Evolutionary conservation across 768 basidiomycete genomes (phyloP), one percentile per base, ranked within the genome.

Genomic region (Collybiopsis confluens): DNA sequence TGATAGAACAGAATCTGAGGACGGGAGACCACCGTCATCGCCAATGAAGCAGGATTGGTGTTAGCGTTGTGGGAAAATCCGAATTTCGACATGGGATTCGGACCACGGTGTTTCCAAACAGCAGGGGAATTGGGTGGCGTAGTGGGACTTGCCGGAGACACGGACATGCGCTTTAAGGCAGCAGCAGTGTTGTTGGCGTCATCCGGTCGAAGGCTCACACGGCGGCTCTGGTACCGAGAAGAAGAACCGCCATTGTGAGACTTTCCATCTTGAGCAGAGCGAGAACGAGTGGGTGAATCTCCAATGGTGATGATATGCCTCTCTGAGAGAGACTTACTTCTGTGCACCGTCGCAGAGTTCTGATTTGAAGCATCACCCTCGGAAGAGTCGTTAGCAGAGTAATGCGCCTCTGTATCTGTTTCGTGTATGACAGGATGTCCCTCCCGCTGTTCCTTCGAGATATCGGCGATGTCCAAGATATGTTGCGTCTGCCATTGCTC

Each of bases 1-100:
- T 86, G 75, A 59, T 88, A 87, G 63, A 88, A 88, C 2, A 82
- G 64, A 53, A 87, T 73, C 4, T 71, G 72, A 6, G 65, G 62
- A 8, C 69, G 67, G 20, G 52, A 20, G n/a, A 21, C 18, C 16
- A 37, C 35, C 11, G 47, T 35, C 20, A 48, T 24, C 15, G 21
- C 47, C 47, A 48, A 36, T 11, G 47, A 35, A n/a, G 18, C 35
- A 11, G 45, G 45, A 27, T 33, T 47, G 24, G 28, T 23, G 33
- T 13, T 7, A 3, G 47, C 18, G 15, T 48, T 35, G 11, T 30
- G 35, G 5, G 35, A 13, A 15, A 48, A 9, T 23, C 35, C 35
- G 23, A 10, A 20, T 24, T 21, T 48, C 11, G 47, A 10, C 18
- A 5, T 23, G 2, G 47, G 23, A 21, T 48, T 37, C n/a, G n/a